Evolutionary conservation across 805 yeast species (phyloP).

Genomic region (Teunomyces panamensis): DNA sequence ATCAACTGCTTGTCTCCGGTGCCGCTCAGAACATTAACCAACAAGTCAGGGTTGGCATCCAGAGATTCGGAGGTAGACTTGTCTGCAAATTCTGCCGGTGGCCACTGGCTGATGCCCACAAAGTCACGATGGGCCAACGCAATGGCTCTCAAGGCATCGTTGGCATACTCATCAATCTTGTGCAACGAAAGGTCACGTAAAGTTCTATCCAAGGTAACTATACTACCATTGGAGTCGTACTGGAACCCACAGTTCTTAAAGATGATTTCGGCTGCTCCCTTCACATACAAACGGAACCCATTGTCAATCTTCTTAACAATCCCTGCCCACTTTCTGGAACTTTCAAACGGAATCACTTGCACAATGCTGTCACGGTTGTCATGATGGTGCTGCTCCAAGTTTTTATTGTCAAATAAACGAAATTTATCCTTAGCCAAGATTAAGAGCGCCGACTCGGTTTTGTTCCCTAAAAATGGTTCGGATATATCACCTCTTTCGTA

Average conservation of each 20-base stretch:
- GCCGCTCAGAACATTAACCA: slow-evolving; percentile 26
- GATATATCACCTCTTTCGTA: slow-evolving; percentile 17
- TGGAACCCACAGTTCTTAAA: slow-evolving; percentile 54
- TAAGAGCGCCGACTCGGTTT: slow-evolving; percentile 89
- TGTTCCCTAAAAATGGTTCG: slow-evolving; percentile 83
- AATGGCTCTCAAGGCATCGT: slow-evolving; percentile 80
- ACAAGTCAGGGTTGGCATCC: slow-evolving; percentile 38
- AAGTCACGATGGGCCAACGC: slow-evolving; percentile 83
- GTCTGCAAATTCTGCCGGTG: slow-evolving; percentile 50
- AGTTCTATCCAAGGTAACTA: slow-evolving; percentile 25
- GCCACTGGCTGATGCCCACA: slow-evolving; percentile 52
- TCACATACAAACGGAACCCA: slow-evolving; percentile 62
- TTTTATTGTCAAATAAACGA: slow-evolving; percentile 38
- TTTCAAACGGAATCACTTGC: slow-evolving; percentile 87
- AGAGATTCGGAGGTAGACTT: slow-evolving; percentile 17
- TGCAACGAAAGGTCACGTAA: slow-evolving; percentile 28
- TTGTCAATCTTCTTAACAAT: slow-evolving; percentile 53
- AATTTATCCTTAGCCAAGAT: slow-evolving; percentile 61
- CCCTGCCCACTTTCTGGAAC: slow-evolving; percentile 91
- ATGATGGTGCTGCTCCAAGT: slow-evolving; percentile 43
- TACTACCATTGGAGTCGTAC: slow-evolving; percentile 27
- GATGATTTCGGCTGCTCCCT: slow-evolving; percentile 95
- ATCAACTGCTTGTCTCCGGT: slow-evolving; percentile 34
- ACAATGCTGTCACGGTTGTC: slow-evolving; percentile 37
- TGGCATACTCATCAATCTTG: slow-evolving; percentile 56